These are phyloP conservation scores for Aspergillus sclerotialis DNA, from an alignment of 2,329 filamentous ascomycete species.

Conservation along the genomic window DNA sequence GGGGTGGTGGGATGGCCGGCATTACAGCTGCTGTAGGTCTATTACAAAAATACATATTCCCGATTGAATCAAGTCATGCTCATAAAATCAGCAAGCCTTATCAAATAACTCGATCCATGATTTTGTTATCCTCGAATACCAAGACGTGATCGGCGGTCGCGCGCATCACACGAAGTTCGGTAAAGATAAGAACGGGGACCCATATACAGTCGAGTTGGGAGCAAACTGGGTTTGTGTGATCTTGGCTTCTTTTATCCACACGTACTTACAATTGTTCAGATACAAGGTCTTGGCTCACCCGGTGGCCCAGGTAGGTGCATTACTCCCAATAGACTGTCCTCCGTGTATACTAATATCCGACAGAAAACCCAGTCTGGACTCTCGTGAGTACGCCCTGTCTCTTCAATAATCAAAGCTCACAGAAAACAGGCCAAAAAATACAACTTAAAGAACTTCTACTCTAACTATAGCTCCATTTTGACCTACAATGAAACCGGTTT, in stretches of 20 bases:
- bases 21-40: conserved; percentile 53
- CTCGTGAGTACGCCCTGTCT: conserved; percentile 6
- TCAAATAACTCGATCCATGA: conserved; percentile 55
- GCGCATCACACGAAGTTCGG: conserved; percentile 54
- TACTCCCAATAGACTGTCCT: neutral
- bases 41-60: too few relatives aligned
- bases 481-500: conserved; percentile 56
- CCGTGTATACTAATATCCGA: conserved; percentile 1
- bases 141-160: conserved; percentile 56
- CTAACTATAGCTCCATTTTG: conserved; percentile 51
- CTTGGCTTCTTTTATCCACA: neutral
- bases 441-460: conserved; percentile 49
- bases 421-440: conserved; percentile 47
- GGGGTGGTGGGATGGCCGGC: conserved; percentile 55
- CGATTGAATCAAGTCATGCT: too few relatives aligned
- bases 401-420: neutral
- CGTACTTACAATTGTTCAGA: conserved; percentile 38
- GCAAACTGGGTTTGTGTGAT: conserved; percentile 55
- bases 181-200: conserved; percentile 41
- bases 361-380: conserved; percentile 56
- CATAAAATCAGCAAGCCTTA: conserved; percentile 46
- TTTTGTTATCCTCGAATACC: conserved; percentile 60
- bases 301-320: conserved; percentile 39
- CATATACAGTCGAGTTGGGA: conserved; percentile 56
- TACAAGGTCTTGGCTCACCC: conserved; percentile 17